phyloP scores from a whole-genome alignment of 148 eudicot genomes.

The Chenopodium suecicum region DNA sequence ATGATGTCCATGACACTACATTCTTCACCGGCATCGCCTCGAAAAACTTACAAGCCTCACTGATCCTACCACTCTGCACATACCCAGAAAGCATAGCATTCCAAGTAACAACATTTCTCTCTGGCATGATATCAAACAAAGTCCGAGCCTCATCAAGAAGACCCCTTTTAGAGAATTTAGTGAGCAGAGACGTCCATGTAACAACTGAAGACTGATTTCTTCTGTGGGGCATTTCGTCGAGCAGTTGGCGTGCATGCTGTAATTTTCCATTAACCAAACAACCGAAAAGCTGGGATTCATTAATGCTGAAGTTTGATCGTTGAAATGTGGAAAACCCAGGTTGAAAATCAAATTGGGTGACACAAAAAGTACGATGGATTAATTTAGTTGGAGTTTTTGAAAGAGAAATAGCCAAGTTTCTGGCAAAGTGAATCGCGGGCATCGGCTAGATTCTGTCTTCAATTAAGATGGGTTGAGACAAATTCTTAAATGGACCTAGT shows the following conservation, averaged over 20 bases:
- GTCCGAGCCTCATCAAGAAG: slow-evolving; percentile 31
- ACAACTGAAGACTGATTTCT: slow-evolving; percentile 20
- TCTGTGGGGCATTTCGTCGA: slow-evolving; percentile 40
- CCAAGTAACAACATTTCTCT: slow-evolving; percentile 43
- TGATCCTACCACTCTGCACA: slow-evolving; percentile 28
- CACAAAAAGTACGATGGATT: slow-evolving; percentile 1
- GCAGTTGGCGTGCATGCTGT: slow-evolving; percentile 36
- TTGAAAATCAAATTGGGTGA: not conserved
- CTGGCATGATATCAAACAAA: slow-evolving; percentile 35
- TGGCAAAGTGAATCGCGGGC: not conserved
- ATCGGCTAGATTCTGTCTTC: too few relatives aligned
- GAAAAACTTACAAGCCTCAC: slow-evolving; percentile 37
- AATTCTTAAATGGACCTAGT: too few relatives aligned
- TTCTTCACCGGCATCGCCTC: slow-evolving; percentile 38
- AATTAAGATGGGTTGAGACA: too few relatives aligned
- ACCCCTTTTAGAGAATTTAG: slow-evolving; percentile 33
- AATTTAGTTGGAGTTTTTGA: slow-evolving; percentile 1
- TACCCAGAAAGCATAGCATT: slow-evolving; percentile 47
- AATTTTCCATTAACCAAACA: slow-evolving; percentile 23
- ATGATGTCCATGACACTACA: slow-evolving; percentile 50
- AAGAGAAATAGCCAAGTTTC: not conserved
- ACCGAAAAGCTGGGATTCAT: slow-evolving; percentile 28
- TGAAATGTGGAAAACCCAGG: not conserved
- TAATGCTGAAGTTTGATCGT: not conserved
- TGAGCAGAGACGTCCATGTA: slow-evolving; percentile 41